Evolutionary conservation across 495 filamentous ascomycete genomes (phyloP), one percentile per base, ranked within the genome.

Genomic region (Terfezia boudieri): DNA sequence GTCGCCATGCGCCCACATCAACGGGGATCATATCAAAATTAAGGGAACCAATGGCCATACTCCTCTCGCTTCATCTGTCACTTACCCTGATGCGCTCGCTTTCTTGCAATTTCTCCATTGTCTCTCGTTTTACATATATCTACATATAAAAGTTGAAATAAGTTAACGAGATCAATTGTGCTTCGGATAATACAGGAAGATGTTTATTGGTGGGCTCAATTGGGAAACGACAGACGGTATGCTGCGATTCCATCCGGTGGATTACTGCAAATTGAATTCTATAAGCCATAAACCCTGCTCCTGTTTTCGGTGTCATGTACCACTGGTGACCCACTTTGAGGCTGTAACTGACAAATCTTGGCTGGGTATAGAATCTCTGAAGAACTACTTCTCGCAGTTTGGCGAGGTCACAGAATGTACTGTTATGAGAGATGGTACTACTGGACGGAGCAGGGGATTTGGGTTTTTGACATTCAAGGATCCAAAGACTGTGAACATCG

Each of bases 171-270:
- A 5, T 32, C 26, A 1, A 32, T 32, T 32, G 26, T 32, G 26
- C 26, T 26, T 32, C 26, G 26, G 49, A 23, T 51, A 8, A 51
- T 60, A 60, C 49, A 98, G 90, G 61, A 98, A 98, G 71, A 98
- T 98, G 90, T 98, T 98, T 61, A 98, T 98, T 71, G 90, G 90
- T 61, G 90, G 90, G 16, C 71, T 98, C 59, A 98, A 98, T 66
- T 98, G 90, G 90, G 90, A 98, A 68, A 98, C 90, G 32, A 95
- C 90, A 51, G 90, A 98, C 70, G 82, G 90, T 98, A 83, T 74
- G 84, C 65, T 54, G 43, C 12, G 23, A 62, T 55, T 51, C 22
- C 20, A 20, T 20, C 43, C 43, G 14, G 14, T n/a, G 43, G 14
- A n/a, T 48, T 48, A 20, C 8, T 48, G 43, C 43, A n/a, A 6